Percentiles rank a stretch among this genome's conserved stretches.
phyloP scores from a whole-genome alignment of 805 yeast genomes.

The Candida ulmi region DNA sequence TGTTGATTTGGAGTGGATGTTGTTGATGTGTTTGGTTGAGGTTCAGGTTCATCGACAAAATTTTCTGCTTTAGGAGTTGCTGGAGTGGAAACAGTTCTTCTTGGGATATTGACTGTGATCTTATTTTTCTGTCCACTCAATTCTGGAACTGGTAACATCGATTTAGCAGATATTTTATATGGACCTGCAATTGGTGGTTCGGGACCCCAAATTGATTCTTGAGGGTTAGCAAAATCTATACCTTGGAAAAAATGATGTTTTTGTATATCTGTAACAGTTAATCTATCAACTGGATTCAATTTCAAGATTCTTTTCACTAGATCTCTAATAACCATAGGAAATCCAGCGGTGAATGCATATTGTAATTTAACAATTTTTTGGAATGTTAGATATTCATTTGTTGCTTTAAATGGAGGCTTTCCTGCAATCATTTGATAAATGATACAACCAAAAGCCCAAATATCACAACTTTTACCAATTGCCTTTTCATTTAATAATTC shows the following conservation, averaged over 20 bases:
- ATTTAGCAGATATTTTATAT: slow-evolving; percentile 66
- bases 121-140: slow-evolving; percentile 24
- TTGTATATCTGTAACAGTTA: slow-evolving; percentile 51
- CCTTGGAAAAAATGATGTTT: slow-evolving; percentile 57
- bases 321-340: slow-evolving; percentile 69
- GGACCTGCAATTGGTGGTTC: slow-evolving; percentile 65
- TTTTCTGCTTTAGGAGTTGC: slow-evolving; percentile 17
- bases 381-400: slow-evolving; percentile 75
- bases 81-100: slow-evolving; percentile 19
- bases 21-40: slow-evolving; percentile 17
- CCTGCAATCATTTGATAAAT: slow-evolving; percentile 95
- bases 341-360: slow-evolving; percentile 81
- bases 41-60: not conserved
- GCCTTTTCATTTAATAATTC: slow-evolving; percentile 70
- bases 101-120: slow-evolving; percentile 15
- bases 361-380: slow-evolving; percentile 78
- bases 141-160: slow-evolving; percentile 73
- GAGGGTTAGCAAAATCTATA: slow-evolving; percentile 46
- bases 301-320: slow-evolving; percentile 64
- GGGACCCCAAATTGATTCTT: slow-evolving; percentile 48
- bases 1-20: slow-evolving; percentile 12
- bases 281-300: slow-evolving; percentile 58
- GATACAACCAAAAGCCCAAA: slow-evolving; percentile 99
- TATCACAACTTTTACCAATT: slow-evolving; percentile 89
- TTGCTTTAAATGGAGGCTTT: slow-evolving; percentile 79